Base-by-base conservation (phyloP, 2,329 filamentous ascomycete genomes). In the Lachnellula occidentalis region DNA sequence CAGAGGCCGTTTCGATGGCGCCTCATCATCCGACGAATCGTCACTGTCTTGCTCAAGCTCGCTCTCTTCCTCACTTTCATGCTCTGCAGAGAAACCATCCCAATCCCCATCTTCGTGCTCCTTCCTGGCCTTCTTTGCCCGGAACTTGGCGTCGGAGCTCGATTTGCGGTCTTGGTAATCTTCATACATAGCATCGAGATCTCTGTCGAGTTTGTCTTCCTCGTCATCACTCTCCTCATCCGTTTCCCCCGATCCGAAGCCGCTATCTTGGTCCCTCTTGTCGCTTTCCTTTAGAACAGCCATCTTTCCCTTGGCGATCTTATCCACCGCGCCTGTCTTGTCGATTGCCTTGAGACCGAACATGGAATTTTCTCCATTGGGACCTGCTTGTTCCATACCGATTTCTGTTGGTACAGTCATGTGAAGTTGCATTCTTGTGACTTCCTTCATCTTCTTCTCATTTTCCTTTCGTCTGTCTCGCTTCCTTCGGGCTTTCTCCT, bases 321-420 rank as follows among this genome's bases (percentile, higher is more conserved):
- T 83, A 59, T 81, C 79, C 57, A 87, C 76, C 3, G 84, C 86
- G 46, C 85, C 83, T 17, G 84, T 82, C 69, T 89, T 88, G 68
- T 96, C 90, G 45, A 95, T 80, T 8, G 83, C 76, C 70, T 91
- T 95, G 46, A 97, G 78, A 2, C 83, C 83, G 69, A 99, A 99
- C 77, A 96, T 94, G 27, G 88, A 78, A 45, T 90, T 88, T 42
- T 90, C 85, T 22, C 90, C 92, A 48, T 82, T 77, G 0, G 89
- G 88, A 0, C 90, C 90, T 22, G 81, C 74, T 71, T 94, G 90
- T 68, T 96, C 94, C 74, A 95, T 82, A 66, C 94, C 94, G 59
- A 99, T 96, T 61, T 99, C 94, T 78, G 90, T 94, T 7, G 94
- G 94, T 0, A 91, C 88, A 2, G 86, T 87, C 94, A 99, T 99